Percentiles rank a stretch among this genome's conserved stretches.
Conservation (phyloP, 345 rosid genomes). For the Salix suchowensis region DNA sequence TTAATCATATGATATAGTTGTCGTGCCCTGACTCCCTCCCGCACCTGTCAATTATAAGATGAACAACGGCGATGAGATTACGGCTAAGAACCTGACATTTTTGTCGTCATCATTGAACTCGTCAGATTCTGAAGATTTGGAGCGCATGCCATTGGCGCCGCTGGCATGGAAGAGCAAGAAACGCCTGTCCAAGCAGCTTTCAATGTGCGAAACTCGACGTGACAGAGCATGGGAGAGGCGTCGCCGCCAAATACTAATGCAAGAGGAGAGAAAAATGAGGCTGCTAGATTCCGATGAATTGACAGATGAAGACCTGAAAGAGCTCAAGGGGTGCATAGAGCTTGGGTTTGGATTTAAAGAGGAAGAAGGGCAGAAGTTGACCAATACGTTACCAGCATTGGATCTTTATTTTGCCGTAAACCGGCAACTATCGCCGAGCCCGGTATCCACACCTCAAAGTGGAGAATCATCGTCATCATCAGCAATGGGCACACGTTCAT, state of each 20-base stretch:
- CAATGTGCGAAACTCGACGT: conserved; percentile 70
- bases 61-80: not conserved
- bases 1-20: too few species aligned
- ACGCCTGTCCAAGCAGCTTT: conserved; percentile 62
- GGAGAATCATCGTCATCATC: conserved; percentile 25
- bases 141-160: conserved; percentile 42
- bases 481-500: conserved; percentile 40
- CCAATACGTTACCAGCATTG: conserved; percentile 78
- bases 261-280: conserved; percentile 35
- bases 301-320: conserved; percentile 77
- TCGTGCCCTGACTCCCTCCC: too few species aligned
- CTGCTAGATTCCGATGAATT: conserved; percentile 37
- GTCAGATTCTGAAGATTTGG: conserved; percentile 34
- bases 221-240: conserved; percentile 88
- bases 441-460: conserved; percentile 61
- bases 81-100: not conserved
- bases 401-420: conserved; percentile 89
- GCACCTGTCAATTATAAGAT: not conserved
- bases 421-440: conserved; percentile 67
- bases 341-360: conserved; percentile 93
- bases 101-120: not conserved
- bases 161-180: conserved; percentile 39
- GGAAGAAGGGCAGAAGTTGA: conserved; percentile 61
- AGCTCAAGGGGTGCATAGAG: conserved; percentile 90
- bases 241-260: conserved; percentile 55